A percentile compares a stretch with the other conserved stretches of the same genome.
phyloP scores from a whole-genome alignment of 202 grass and related monocot genomes.

The Cymbopogon flexuosus region DNA sequence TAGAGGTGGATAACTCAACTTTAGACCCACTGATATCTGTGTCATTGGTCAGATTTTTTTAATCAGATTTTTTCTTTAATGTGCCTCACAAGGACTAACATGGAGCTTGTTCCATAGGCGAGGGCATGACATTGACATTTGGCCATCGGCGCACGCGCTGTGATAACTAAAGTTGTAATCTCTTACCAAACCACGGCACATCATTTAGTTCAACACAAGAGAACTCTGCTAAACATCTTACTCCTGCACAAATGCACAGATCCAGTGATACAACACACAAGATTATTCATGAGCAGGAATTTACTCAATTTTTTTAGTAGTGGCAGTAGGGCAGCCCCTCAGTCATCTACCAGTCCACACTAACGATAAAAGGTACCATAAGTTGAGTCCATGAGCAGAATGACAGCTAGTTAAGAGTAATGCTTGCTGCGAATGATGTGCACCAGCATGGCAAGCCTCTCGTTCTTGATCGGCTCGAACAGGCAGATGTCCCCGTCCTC shows the following conservation, averaged over 20 bases:
- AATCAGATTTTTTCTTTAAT: background rate
- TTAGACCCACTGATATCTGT: background rate
- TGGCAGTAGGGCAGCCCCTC: background rate
- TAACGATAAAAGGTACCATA: background rate
- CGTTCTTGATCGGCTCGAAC: background rate
- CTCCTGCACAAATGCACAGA: background rate
- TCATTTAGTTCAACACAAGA: background rate
- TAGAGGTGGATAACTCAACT: background rate
- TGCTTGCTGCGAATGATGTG: background rate
- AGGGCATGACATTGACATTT: background rate
- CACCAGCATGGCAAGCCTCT: background rate
- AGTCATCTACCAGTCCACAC: background rate
- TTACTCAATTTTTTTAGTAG: background rate
- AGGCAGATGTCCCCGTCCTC: background rate
- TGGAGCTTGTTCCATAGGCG: background rate
- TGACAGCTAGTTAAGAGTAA: background rate
- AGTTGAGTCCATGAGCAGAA: background rate
- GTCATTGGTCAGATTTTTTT: too few species aligned
- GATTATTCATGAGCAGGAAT: background rate
- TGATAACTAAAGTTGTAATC: background rate
- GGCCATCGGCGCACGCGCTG: background rate
- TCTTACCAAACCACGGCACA: background rate
- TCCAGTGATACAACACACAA: background rate
- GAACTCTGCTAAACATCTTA: background rate
- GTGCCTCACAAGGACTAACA: background rate